Percentiles rank a stretch among this genome's conserved stretches.
phyloP scores from a whole-genome alignment of 176 grass and related monocot genomes.

The Bromus sterilis region DNA sequence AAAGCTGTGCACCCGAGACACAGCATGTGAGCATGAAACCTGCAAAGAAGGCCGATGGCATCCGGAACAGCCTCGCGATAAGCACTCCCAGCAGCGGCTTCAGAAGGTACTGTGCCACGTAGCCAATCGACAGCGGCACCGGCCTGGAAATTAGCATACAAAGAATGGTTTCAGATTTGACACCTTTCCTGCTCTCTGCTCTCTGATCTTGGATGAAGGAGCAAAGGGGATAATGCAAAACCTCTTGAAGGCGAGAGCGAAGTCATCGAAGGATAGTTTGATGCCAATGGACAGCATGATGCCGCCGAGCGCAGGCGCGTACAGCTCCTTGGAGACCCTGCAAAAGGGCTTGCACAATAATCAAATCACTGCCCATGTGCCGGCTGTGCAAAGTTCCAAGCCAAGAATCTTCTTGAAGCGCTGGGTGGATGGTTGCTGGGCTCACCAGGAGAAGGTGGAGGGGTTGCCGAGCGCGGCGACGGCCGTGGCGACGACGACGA shows the following conservation, averaged over 20 bases:
- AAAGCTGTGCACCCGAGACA: constrained; percentile 76
- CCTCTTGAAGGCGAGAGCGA: constrained; percentile 76
- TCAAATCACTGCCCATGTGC: background rate
- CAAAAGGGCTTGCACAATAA: background rate
- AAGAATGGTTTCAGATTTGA: constrained; percentile 1
- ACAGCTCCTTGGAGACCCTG: constrained; percentile 89
- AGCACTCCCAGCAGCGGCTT: constrained; percentile 74
- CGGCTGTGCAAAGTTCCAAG: background rate
- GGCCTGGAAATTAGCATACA: constrained; percentile 46
- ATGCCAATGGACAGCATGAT: constrained; percentile 97
- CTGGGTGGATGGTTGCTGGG: background rate
- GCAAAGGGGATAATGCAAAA: background rate
- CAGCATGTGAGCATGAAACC: constrained; percentile 91
- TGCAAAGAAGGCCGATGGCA: constrained; percentile 60
- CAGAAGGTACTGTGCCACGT: constrained; percentile 63
- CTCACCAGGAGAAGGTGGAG: constrained; percentile 75
- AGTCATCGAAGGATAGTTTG: constrained; percentile 78
- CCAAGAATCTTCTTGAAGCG: constrained; percentile 8
- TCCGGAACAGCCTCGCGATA: constrained; percentile 62
- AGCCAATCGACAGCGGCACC: constrained; percentile 64
- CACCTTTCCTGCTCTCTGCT: background rate
- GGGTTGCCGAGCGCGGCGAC: constrained; percentile 68
- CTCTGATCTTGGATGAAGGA: background rate
- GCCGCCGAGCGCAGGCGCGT: constrained; percentile 77
- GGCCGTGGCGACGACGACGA: constrained; percentile 70